Conservation (phyloP, 176 grass and related monocot genomes). For the Otatea glauca region DNA sequence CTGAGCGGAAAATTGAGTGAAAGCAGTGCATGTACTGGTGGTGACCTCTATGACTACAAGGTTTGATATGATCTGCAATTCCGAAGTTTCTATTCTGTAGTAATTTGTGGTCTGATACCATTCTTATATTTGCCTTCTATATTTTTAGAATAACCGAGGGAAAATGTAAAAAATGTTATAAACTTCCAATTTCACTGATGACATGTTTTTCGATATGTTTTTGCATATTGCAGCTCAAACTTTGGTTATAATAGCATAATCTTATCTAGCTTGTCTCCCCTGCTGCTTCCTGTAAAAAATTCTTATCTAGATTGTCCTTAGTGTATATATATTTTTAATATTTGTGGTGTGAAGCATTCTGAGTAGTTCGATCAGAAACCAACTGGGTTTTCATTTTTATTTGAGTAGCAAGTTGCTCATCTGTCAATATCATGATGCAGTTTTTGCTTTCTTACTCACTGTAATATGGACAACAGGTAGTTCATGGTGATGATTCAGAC, state of each 20-base stretch:
- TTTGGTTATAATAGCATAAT: conserved; percentile 13
- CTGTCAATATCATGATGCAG: conserved; percentile 13
- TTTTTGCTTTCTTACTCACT: conserved; percentile 30
- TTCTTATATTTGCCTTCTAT: conserved; percentile 19
- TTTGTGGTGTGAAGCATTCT: conserved; percentile 2
- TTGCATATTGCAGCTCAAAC: neutral
- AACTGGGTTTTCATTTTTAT: neutral
- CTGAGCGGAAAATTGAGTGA: conserved; percentile 93
- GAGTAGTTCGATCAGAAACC: conserved; percentile 22
- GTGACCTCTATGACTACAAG: conserved; percentile 81
- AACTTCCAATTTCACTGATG: conserved; percentile 11
- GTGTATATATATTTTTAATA: neutral
- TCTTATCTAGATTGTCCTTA: neutral
- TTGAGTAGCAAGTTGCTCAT: conserved; percentile 28
- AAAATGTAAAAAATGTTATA: neutral
- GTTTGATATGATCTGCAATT: conserved; percentile 55
- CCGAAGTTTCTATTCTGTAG: conserved; percentile 24
- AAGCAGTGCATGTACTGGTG: conserved; percentile 74
- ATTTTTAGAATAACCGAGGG: neutral
- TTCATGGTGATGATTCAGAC: conserved; percentile 66
- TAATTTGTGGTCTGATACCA: conserved; percentile 4
- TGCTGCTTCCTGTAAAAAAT: neutral
- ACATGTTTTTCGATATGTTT: conserved; percentile 2
- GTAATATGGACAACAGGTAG: conserved; percentile 57
- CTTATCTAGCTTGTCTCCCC: neutral